Evolutionary conservation across 768 basidiomycete genomes (phyloP).

Genomic region (Termitomyces sp.): DNA sequence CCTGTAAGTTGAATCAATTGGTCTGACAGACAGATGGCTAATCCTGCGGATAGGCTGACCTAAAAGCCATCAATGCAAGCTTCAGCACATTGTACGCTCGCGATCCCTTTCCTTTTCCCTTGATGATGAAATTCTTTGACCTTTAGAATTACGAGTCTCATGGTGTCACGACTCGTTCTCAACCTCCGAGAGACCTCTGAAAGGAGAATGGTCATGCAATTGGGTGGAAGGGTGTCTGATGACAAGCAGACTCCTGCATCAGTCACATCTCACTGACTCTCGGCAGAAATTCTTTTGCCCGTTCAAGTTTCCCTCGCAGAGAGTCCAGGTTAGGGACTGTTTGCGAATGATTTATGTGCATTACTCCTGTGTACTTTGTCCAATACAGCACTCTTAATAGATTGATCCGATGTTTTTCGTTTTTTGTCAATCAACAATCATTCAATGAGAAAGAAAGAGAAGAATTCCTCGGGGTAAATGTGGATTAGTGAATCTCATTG

Average conservation of each 20-base stretch:
- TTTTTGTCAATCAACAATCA: background rate
- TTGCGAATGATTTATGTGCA: too few relatives aligned
- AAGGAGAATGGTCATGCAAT: background rate
- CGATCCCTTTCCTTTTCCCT: background rate
- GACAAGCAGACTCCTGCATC: background rate
- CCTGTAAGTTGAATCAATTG: background rate
- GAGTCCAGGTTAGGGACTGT: too few relatives aligned
- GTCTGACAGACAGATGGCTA: background rate
- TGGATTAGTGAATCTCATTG: background rate
- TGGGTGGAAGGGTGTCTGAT: background rate
- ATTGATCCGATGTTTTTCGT: background rate
- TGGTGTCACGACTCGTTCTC: slow-evolving; percentile 31
- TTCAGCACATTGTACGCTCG: slow-evolving; percentile 28
- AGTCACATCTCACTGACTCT: background rate
- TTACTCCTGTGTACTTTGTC: background rate
- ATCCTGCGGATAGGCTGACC: slow-evolving; percentile 18
- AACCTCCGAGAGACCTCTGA: slow-evolving; percentile 19
- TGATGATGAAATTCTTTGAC: background rate
- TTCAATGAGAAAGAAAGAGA: background rate
- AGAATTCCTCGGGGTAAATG: background rate
- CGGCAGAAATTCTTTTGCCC: background rate
- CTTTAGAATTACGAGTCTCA: slow-evolving; percentile 24
- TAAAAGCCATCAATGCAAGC: slow-evolving; percentile 32
- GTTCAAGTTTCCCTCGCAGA: background rate
- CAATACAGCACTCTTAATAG: background rate